A percentile compares a stretch with the other conserved stretches of the same genome.
These are phyloP conservation scores for Fusarium subtropicale DNA, from an alignment of 2,329 filamentous ascomycete species.

Conservation along the genomic window DNA sequence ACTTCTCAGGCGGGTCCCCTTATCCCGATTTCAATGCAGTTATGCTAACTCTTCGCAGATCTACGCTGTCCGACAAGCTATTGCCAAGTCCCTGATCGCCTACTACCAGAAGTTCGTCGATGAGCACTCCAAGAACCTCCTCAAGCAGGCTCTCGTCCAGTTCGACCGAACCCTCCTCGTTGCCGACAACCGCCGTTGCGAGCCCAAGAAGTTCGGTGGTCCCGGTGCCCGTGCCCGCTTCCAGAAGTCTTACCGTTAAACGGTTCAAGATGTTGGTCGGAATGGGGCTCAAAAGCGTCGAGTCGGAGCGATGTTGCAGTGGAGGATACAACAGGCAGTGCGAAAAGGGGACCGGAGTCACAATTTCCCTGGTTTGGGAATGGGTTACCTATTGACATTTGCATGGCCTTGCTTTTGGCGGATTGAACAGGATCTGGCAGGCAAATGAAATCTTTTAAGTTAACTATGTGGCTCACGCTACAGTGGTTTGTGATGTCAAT, in stretches of 20 bases:
- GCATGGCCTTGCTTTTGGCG: conserved; percentile 63
- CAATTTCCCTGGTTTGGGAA: conserved; percentile 55
- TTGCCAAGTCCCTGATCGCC: conserved; percentile 80
- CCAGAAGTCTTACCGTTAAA: conserved; percentile 99
- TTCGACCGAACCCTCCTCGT: conserved; percentile 98
- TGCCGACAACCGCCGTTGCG: conserved; percentile 98
- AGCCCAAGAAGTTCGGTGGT: conserved; percentile 99
- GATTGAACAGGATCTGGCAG: conserved; percentile 62
- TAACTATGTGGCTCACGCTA: conserved; percentile 47
- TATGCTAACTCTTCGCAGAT: conserved; percentile 63
- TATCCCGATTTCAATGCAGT: neutral
- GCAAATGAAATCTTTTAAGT: conserved; percentile 64
- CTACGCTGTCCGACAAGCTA: conserved; percentile 98
- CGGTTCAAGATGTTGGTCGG: conserved; percentile 32
- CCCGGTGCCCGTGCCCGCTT: conserved; percentile 94
- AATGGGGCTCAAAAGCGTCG: conserved; percentile 38
- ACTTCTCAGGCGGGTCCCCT: neutral
- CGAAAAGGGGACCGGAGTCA: conserved; percentile 54
- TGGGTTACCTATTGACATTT: conserved; percentile 61
- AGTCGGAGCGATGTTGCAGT: conserved; percentile 39
- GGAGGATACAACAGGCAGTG: conserved; percentile 46
- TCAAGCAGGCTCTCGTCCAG: conserved; percentile 95
- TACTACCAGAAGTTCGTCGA: conserved; percentile 99
- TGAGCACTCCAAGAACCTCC: conserved; percentile 99
- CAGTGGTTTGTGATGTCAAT: conserved; percentile 43